These are phyloP conservation scores for Kluyveromyces sp. DNA, from an alignment of 1,139 yeast species.

Conservation along the genomic window DNA sequence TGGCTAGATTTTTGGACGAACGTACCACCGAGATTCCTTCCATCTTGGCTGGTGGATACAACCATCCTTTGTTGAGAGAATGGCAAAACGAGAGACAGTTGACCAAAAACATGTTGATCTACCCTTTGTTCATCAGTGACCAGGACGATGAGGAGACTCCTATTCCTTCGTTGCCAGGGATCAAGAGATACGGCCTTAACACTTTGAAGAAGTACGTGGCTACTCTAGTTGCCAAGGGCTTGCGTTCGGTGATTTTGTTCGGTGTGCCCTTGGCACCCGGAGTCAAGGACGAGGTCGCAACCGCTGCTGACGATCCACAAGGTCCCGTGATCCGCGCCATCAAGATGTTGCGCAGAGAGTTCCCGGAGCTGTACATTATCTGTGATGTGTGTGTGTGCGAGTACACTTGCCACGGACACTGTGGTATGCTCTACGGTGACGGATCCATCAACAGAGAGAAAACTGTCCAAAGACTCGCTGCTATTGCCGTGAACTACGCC, in stretches of 20 bases:
- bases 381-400: conserved; percentile 97
- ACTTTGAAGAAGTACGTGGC: conserved; percentile 67
- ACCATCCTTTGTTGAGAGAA: conserved; percentile 78
- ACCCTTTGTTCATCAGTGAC: conserved; percentile 84
- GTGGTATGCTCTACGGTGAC: conserved; percentile 84
- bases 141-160: conserved; percentile 68
- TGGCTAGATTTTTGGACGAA: conserved; percentile 58
- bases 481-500: conserved; percentile 93
- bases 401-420: conserved; percentile 93
- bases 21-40: conserved; percentile 64
- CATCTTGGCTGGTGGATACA: conserved; percentile 86
- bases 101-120: conserved; percentile 82
- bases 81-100: conserved; percentile 89
- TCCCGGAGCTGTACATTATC: conserved; percentile 79
- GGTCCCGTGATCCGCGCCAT: conserved; percentile 89
- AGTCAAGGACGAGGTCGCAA: conserved; percentile 71
- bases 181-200: conserved; percentile 80
- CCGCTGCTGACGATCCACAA: conserved; percentile 92
- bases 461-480: conserved; percentile 79
- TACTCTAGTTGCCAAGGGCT: conserved; percentile 69
- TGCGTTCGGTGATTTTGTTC: conserved; percentile 77
- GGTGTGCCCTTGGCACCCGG: conserved; percentile 81
- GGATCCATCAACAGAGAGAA: conserved; percentile 72
- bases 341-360: conserved; percentile 51
- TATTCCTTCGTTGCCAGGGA: conserved; percentile 78